Base-by-base conservation (phyloP, 352 stramenopile species). In the Phytopythium helicoides region DNA sequence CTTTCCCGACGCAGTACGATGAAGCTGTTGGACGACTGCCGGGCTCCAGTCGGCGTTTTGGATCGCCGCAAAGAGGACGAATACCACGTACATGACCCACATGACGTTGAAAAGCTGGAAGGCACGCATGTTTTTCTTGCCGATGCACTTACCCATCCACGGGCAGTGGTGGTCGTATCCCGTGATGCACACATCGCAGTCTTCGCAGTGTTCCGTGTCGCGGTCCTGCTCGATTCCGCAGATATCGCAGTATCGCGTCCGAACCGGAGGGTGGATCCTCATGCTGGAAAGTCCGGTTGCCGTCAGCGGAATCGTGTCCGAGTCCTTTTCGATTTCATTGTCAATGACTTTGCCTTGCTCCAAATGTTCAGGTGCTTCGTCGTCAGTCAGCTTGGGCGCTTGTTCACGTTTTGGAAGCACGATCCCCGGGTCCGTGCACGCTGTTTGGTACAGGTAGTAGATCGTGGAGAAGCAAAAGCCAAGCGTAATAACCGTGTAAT, bases 101-200 rank as follows among this genome's bases (percentile, higher is more conserved):
- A 65, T 66, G 38, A 81, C 35, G 57, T 92, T 92, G 66, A 98
- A 98, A 49, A 86, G 73, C 52, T 96, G 73, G 69, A 98, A 98
- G 34, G 81, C 79, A 47, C 76, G 75, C 62, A 96, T 89, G 73
- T 97, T 98, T 51, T 73, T 84, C 58, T 86, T 81, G 16, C 90
- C 92, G 60, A 98, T 97, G 61, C 89, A 97, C 47, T 96, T 98
- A 44, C 92, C 89, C 85, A 97, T 97, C 88, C 89, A 98, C 31
- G 92, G 90, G 69, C 91, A 97, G 59, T 98, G 89, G 71, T 98
- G 94, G 40, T 93, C 78, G 44, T 86, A 85, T 6, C 78, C 80
- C 61, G 82, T 86, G 25, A 98, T 80, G 58, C 94, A 98, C 36
- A 97, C 87, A 55, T 94, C 89, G 48, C 92, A 98, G 52, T 98